Percentiles rank a stretch among this genome's conserved stretches.
These are phyloP conservation scores for Eimeria sp. DNA, from an alignment of 169 alveolate species.

Conservation along the genomic window DNA sequence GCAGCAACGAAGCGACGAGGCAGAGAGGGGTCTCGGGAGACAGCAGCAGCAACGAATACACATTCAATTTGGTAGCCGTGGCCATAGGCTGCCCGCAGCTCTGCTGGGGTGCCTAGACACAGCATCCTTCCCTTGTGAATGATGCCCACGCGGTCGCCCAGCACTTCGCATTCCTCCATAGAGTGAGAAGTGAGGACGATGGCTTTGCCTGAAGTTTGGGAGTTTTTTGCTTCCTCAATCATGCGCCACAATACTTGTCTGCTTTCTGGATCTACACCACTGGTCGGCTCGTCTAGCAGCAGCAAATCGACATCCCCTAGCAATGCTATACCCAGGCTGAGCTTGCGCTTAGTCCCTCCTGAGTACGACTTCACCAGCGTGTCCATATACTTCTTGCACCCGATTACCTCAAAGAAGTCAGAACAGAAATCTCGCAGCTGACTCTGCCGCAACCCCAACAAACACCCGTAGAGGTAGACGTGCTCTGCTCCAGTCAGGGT, in stretches of 20 bases:
- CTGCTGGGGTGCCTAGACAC: constrained; percentile 89
- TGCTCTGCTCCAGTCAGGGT: constrained; percentile 71
- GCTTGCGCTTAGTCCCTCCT: constrained; percentile 81
- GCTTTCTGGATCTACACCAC: constrained; percentile 91
- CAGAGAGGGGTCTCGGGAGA: constrained; percentile 29
- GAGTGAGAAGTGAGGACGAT: constrained; percentile 92
- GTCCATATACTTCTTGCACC: constrained; percentile 57
- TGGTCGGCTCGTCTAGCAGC: constrained; percentile 65
- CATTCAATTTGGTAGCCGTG: constrained; percentile 87
- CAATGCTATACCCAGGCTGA: constrained; percentile 56
- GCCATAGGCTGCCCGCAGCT: constrained; percentile 90
- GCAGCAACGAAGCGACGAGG: constrained; percentile 26
- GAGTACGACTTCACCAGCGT: constrained; percentile 59
- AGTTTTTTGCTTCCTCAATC: constrained; percentile 86
- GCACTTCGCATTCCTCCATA: constrained; percentile 94
- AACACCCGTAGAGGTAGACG: constrained; percentile 54
- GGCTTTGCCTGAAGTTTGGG: constrained; percentile 87
- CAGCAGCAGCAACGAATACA: constrained; percentile 56
- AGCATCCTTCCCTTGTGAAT: constrained; percentile 88
- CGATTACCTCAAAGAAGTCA: constrained; percentile 46
- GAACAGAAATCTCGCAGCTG: constrained; percentile 9
- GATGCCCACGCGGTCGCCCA: constrained; percentile 93
- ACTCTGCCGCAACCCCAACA: constrained; percentile 13
- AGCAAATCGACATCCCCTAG: constrained; percentile 35
- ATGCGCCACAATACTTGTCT: constrained; percentile 91